phyloP scores from a whole-genome alignment of 331 rosid genomes.

The Malus hybrid region DNA sequence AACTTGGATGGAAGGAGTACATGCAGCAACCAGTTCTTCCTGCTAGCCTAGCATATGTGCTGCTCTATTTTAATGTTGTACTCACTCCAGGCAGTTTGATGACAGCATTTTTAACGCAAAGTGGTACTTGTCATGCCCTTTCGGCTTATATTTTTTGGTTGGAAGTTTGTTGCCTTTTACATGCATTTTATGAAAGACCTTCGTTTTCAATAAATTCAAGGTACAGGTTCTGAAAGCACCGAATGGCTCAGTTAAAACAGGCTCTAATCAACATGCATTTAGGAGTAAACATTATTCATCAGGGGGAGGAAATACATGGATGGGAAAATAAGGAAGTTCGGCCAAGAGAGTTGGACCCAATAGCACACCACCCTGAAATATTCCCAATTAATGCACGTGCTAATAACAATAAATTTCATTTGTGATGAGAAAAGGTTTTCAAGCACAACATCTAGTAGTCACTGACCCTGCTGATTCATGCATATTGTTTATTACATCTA shows the following conservation, averaged over 20 bases:
- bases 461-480: neutral
- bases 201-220: neutral
- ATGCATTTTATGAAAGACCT: neutral
- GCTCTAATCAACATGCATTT: neutral
- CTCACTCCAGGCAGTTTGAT: conserved; percentile 96
- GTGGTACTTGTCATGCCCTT: conserved; percentile 37
- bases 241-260: neutral
- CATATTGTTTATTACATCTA: neutral
- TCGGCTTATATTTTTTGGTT: neutral
- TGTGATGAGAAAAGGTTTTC: too few species aligned
- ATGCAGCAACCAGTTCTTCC: conserved; percentile 89
- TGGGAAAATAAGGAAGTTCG: too few species aligned
- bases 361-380: too few species aligned
- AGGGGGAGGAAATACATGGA: neutral
- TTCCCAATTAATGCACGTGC: too few species aligned
- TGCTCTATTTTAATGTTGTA: conserved; percentile 78
- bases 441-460: too few species aligned
- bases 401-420: too few species aligned
- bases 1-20: conserved; percentile 87
- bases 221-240: neutral
- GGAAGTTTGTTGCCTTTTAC: neutral
- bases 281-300: neutral
- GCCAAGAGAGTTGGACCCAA: too few species aligned
- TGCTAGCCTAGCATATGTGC: conserved; percentile 83
- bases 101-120: conserved; percentile 93